Evolutionary conservation across 2,329 filamentous ascomycete species (phyloP).

Genomic region (Paecilomyces niveus): DNA sequence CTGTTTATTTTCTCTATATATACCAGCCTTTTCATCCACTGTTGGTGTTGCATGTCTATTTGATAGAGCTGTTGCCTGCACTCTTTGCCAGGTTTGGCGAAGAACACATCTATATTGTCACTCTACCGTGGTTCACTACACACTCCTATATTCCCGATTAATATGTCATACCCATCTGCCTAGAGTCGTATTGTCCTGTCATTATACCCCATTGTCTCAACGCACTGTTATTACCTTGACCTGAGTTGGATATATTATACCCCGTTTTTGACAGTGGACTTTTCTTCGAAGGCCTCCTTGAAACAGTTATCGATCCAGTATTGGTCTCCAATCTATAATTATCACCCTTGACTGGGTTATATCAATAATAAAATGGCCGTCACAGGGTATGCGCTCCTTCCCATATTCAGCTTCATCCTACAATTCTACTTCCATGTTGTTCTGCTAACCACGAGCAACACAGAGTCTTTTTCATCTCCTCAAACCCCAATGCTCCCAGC

Average conservation of each 20-base stretch:
- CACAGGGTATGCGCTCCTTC: constrained; percentile 23
- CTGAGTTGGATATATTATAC: neutral
- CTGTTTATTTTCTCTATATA: neutral
- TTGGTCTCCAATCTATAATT: neutral
- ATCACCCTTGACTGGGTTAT: neutral
- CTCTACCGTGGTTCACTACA: neutral
- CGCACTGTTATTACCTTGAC: neutral
- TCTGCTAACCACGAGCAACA: constrained; percentile 8
- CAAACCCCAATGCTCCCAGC: constrained; percentile 32
- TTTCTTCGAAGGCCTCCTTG: neutral
- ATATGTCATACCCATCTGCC: neutral
- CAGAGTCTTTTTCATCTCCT: constrained; percentile 39
- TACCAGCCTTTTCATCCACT: neutral
- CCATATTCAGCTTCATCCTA: neutral
- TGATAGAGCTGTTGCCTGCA: neutral
- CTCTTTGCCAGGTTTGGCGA: neutral
- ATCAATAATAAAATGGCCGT: constrained; percentile 19
- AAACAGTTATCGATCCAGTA: neutral
- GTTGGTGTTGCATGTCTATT: neutral
- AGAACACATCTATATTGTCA: neutral
- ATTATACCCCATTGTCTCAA: neutral
- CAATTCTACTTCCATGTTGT: neutral
- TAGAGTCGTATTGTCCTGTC: neutral
- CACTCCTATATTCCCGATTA: neutral
- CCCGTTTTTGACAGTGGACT: neutral